Percentiles rank a stretch among this genome's conserved stretches.
Conservation (phyloP, 345 rosid species). For the Tarenaya hassleriana region DNA sequence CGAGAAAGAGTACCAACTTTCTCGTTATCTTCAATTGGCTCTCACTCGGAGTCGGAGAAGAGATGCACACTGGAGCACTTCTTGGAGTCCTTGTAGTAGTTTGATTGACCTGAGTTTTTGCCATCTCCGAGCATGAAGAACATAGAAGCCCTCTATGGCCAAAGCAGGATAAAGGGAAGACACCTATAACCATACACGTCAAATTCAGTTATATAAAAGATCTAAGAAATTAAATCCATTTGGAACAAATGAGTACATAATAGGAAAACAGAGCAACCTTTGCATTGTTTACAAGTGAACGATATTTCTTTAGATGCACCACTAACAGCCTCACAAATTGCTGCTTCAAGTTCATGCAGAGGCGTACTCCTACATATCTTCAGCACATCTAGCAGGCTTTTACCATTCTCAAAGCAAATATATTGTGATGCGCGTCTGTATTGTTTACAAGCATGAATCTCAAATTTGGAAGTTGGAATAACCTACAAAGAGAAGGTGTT, state of each 20-base stretch:
- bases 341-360: conserved; percentile 63
- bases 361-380: conserved; percentile 72
- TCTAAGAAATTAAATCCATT: conserved; percentile 5
- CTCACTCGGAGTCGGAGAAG: conserved; percentile 35
- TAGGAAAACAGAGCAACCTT: conserved; percentile 39
- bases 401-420: conserved; percentile 96
- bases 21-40: conserved; percentile 42
- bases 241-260: conserved; percentile 11
- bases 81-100: conserved; percentile 29
- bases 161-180: conserved; percentile 50
- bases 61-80: conserved; percentile 27
- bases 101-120: conserved; percentile 34
- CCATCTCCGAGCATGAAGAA: conserved; percentile 54
- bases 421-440: conserved; percentile 92
- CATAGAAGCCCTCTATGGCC: conserved; percentile 77
- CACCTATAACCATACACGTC: conserved; percentile 38
- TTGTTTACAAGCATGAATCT: conserved; percentile 92
- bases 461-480: conserved; percentile 90
- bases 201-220: conserved; percentile 12
- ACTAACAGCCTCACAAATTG: conserved; percentile 35
- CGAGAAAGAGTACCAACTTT: conserved; percentile 40
- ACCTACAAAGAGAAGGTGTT: conserved; percentile 44
- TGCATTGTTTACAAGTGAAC: conserved; percentile 82
- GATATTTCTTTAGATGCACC: conserved; percentile 31
- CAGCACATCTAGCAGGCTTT: conserved; percentile 91